Conservation (phyloP, 495 filamentous ascomycete species). For the Penicillium cataractarum region DNA sequence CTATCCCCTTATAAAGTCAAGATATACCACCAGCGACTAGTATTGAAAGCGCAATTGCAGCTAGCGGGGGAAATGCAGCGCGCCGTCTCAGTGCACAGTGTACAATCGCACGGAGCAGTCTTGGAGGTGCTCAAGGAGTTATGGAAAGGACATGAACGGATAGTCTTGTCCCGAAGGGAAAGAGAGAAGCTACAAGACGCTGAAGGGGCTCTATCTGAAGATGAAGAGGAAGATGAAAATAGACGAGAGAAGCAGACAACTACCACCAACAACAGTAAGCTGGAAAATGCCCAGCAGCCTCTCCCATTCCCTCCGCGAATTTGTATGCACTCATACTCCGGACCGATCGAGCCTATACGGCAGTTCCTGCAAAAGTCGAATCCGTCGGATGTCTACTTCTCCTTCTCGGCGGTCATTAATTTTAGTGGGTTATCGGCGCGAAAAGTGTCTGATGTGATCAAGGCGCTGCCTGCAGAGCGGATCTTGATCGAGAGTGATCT, state of each 20-base stretch:
- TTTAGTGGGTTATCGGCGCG: conserved; percentile 59
- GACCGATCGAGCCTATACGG: conserved; percentile 70
- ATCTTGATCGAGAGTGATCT: conserved; percentile 90
- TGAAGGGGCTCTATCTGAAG: conserved; percentile 36
- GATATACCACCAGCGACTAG: conserved; percentile 72
- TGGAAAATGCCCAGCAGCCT: conserved; percentile 33
- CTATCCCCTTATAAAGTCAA: conserved; percentile 77
- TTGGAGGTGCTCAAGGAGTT: conserved; percentile 73
- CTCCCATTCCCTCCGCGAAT: conserved; percentile 84
- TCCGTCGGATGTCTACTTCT: conserved; percentile 81
- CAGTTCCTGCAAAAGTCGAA: conserved; percentile 78
- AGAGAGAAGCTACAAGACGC: conserved; percentile 46
- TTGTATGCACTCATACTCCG: conserved; percentile 93
- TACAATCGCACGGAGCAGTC: conserved; percentile 83
- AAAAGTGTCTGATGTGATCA: conserved; percentile 68
- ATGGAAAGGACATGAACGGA: conserved; percentile 83
- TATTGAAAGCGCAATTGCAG: conserved; percentile 81
- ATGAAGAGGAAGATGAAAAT: conserved; percentile 29
- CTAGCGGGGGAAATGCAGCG: conserved; percentile 82
- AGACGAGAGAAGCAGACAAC: neutral
- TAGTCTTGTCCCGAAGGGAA: conserved; percentile 66
- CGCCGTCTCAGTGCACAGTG: conserved; percentile 86
- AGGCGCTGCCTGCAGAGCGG: conserved; percentile 72
- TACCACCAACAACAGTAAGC: conserved; percentile 29
- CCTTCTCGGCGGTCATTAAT: conserved; percentile 85